These are phyloP conservation scores for Chalciporus chontae DNA, from an alignment of 768 basidiomycete species.

Conservation along the genomic window DNA sequence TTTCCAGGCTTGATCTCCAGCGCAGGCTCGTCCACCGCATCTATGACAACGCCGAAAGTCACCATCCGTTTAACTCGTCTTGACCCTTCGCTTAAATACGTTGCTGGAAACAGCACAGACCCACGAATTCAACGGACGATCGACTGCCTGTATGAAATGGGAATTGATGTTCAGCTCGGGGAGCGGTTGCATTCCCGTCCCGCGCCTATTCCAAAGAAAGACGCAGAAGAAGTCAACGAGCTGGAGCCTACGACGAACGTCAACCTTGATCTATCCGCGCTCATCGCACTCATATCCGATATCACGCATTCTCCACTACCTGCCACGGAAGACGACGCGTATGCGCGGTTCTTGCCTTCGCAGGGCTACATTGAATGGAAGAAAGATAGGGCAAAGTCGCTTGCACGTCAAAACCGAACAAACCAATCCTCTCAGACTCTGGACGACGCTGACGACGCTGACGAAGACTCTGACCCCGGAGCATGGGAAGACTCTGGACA, in stretches of 20 bases:
- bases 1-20: constrained; percentile 7
- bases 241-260: constrained; percentile 54
- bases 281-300: constrained; percentile 83
- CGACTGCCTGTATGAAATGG: constrained; percentile 52
- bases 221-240: constrained; percentile 2
- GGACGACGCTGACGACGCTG: constrained; percentile 11
- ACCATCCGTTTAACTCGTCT: constrained; percentile 71
- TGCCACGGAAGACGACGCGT: constrained; percentile 49
- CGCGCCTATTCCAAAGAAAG: neutral
- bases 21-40: constrained; percentile 16
- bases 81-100: constrained; percentile 37
- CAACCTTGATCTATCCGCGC: constrained; percentile 80
- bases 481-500: constrained; percentile 39
- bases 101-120: constrained; percentile 34
- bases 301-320: constrained; percentile 75
- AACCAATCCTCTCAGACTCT: constrained; percentile 1
- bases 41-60: constrained; percentile 39
- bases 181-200: constrained; percentile 36
- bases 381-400: constrained; percentile 21
- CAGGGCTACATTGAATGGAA: constrained; percentile 62
- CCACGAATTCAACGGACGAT: constrained; percentile 63
- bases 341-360: constrained; percentile 60
- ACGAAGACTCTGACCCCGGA: neutral
- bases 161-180: constrained; percentile 64
- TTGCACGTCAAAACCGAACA: constrained; percentile 4